Evolutionary conservation across 495 filamentous ascomycete genomes (phyloP).

Genomic region (Lophiotrema nucula): DNA sequence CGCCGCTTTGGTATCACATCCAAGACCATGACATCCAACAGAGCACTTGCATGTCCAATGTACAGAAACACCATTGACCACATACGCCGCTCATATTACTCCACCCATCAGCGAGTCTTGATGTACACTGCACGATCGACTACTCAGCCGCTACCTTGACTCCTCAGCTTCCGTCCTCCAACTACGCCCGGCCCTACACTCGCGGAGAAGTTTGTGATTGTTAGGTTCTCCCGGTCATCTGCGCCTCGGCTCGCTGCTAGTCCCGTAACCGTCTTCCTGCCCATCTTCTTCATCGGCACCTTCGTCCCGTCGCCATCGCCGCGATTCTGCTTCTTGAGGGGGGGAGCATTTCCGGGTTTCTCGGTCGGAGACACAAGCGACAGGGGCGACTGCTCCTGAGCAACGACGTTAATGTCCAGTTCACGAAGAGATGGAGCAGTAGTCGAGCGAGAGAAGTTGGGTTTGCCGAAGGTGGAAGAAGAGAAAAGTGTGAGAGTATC

Average conservation of each 20-base stretch:
- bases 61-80: too few species aligned
- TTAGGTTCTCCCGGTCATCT: slow-evolving; percentile 34
- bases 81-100: too few species aligned
- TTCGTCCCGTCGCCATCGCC: slow-evolving; percentile 28
- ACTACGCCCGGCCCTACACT: slow-evolving; percentile 31
- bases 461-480: slow-evolving; percentile 2
- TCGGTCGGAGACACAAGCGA: slow-evolving; percentile 23
- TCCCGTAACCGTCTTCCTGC: slow-evolving; percentile 37
- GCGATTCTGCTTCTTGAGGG: slow-evolving; percentile 38
- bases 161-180: slow-evolving; percentile 36
- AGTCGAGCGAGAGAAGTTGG: slow-evolving; percentile 16
- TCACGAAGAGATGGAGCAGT: slow-evolving; percentile 36
- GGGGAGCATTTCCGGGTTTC: slow-evolving; percentile 12
- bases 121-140: too few species aligned
- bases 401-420: slow-evolving; percentile 42
- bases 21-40: too few species aligned
- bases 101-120: too few species aligned
- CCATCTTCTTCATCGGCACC: slow-evolving; percentile 39
- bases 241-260: slow-evolving; percentile 13
- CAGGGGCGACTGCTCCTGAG: slow-evolving; percentile 27
- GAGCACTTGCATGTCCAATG: too few species aligned
- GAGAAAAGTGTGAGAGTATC: not conserved
- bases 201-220: slow-evolving; percentile 26
- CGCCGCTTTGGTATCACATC: too few species aligned
- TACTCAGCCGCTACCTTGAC: slow-evolving; percentile 27